These are phyloP conservation scores for Neofusicoccum cordaticola DNA, from an alignment of 2,329 filamentous ascomycete genomes.

Conservation along the genomic window DNA sequence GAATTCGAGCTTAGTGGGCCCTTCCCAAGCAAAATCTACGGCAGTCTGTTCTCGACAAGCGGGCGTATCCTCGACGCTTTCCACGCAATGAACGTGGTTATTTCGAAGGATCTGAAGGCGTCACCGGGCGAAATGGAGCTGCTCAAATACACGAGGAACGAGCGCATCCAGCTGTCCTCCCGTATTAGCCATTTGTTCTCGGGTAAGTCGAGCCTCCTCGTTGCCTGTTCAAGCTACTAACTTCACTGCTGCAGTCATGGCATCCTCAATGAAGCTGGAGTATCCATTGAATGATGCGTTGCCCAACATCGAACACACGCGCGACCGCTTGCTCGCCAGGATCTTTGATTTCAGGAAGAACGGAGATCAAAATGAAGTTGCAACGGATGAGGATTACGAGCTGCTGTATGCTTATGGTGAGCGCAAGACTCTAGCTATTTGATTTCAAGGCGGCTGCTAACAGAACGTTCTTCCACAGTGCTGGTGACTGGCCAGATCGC, in stretches of 20 bases:
- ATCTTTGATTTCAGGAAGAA: conserved; percentile 83
- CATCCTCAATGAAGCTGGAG: conserved; percentile 89
- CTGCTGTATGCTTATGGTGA: conserved; percentile 85
- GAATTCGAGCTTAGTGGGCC: conserved; percentile 88
- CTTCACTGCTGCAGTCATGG: conserved; percentile 59
- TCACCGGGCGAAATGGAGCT: conserved; percentile 79
- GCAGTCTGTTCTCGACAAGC: conserved; percentile 73
- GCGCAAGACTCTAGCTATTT: conserved; percentile 25
- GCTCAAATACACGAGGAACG: conserved; percentile 72
- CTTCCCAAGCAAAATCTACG: conserved; percentile 73
- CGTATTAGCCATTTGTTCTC: conserved; percentile 84
- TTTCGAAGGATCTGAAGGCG: conserved; percentile 72
- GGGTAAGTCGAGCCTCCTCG: conserved; percentile 40
- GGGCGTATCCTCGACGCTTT: conserved; percentile 87
- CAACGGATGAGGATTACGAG: conserved; percentile 80
- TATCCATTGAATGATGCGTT: conserved; percentile 89
- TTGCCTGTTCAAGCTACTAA: neutral
- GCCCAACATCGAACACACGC: conserved; percentile 74
- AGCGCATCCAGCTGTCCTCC: conserved; percentile 77
- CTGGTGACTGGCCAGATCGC: conserved; percentile 61
- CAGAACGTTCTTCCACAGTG: conserved; percentile 39
- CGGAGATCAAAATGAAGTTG: conserved; percentile 48
- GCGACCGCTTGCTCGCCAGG: conserved; percentile 80
- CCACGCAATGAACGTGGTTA: conserved; percentile 92
- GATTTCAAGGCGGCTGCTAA: neutral